Conservation (phyloP, 2,329 filamentous ascomycete genomes). For the Aspergillus caelatus region DNA sequence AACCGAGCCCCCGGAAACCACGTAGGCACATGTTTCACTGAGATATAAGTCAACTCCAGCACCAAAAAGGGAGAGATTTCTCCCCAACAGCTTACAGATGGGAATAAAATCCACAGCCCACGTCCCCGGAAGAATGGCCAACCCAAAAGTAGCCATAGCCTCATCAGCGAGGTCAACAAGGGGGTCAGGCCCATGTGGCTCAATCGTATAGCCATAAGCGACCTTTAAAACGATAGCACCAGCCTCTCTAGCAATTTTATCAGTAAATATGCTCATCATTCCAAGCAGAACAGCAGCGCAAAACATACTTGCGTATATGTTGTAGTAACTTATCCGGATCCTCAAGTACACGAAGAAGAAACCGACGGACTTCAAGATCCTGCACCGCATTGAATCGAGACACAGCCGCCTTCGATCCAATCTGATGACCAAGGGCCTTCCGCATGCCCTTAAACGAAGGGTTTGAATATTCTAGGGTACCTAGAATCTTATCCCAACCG, state of each 20-base stretch:
- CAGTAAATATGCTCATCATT: neutral
- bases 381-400: constrained; percentile 46
- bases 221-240: constrained; percentile 46
- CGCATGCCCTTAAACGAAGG: constrained; percentile 43
- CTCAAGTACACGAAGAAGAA: constrained; percentile 47
- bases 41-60: neutral
- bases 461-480: constrained; percentile 37
- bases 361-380: constrained; percentile 47
- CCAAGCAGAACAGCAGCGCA: neutral
- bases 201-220: constrained; percentile 38
- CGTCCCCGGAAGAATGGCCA: constrained; percentile 43
- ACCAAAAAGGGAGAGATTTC: neutral
- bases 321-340: constrained; percentile 41
- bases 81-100: constrained; percentile 9
- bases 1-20: constrained; percentile 52
- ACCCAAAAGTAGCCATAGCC: constrained; percentile 44
- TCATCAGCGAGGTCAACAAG: constrained; percentile 47
- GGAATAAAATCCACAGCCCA: constrained; percentile 53
- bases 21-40: constrained; percentile 40
- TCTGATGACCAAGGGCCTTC: constrained; percentile 46
- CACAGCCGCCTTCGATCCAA: constrained; percentile 48
- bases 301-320: constrained; percentile 42
- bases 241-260: constrained; percentile 26
- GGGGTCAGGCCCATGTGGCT: constrained; percentile 26
- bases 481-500: constrained; percentile 44